Evolutionary conservation across 768 basidiomycete genomes (phyloP).

Genomic region (Neoboletus magnificus): DNA sequence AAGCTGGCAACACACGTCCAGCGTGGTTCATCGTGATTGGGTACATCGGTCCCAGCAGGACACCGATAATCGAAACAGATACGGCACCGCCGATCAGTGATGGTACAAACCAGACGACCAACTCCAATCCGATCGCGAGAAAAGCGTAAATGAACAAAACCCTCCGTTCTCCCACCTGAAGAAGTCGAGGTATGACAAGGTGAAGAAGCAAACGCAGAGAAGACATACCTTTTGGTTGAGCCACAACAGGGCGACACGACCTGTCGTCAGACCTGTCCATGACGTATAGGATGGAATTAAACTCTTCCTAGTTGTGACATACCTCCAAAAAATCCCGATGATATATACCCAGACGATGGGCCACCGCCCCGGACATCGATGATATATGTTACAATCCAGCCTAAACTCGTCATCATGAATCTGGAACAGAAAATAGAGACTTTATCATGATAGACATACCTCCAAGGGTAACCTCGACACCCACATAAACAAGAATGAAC

Average conservation of each 20-base stretch:
- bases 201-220: not conserved
- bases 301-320: not conserved
- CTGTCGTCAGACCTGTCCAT: conserved; percentile 50
- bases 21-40: conserved; percentile 67
- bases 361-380: conserved; percentile 44
- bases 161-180: conserved; percentile 51
- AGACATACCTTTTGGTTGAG: conserved; percentile 46
- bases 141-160: conserved; percentile 51
- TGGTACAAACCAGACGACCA: conserved; percentile 57
- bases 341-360: conserved; percentile 46
- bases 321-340: conserved; percentile 59
- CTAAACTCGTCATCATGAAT: conserved; percentile 27
- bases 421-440: not conserved
- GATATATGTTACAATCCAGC: conserved; percentile 70
- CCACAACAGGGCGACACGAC: conserved; percentile 55
- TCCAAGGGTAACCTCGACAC: conserved; percentile 56
- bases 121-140: conserved; percentile 52
- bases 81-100: conserved; percentile 52
- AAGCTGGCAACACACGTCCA: conserved; percentile 41
- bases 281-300: not conserved
- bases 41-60: conserved; percentile 51
- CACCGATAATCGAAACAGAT: conserved; percentile 53
- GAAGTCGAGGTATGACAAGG: not conserved
- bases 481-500: conserved; percentile 66
- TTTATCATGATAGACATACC: conserved; percentile 22